These are phyloP conservation scores for Kwoniella dendrophila DNA, from an alignment of 768 basidiomycete genomes.

Conservation along the genomic window DNA sequence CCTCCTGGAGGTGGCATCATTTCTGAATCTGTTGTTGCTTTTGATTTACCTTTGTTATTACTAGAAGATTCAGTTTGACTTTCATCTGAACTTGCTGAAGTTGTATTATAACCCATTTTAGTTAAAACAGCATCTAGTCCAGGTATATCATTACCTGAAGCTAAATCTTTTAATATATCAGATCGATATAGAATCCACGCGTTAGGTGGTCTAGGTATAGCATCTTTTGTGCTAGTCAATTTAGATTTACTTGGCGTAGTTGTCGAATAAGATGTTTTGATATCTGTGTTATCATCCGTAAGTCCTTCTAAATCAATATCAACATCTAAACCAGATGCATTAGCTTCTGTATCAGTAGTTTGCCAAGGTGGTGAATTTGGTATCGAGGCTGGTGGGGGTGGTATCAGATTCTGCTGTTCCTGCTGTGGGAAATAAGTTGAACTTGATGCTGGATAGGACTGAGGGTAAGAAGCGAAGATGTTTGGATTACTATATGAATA, in stretches of 20 bases:
- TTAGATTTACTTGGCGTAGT: not conserved
- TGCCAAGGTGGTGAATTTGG: constrained; percentile 24
- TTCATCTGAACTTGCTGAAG: constrained; percentile 21
- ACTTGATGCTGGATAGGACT: constrained; percentile 12
- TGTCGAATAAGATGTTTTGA: not conserved
- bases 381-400: not conserved
- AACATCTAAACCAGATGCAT: constrained; percentile 17
- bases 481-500: constrained; percentile 13
- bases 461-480: constrained; percentile 17
- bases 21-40: constrained; percentile 37
- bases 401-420: not conserved
- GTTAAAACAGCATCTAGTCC: constrained; percentile 36
- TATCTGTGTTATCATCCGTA: not conserved
- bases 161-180: constrained; percentile 61
- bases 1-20: constrained; percentile 40
- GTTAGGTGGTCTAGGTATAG: constrained; percentile 69
- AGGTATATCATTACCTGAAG: constrained; percentile 34
- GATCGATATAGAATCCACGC: constrained; percentile 82
- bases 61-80: constrained; percentile 8
- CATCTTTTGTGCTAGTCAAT: not conserved
- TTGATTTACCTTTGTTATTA: constrained; percentile 11
- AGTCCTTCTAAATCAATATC: constrained; percentile 12
- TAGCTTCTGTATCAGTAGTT: constrained; percentile 24
- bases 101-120: constrained; percentile 17
- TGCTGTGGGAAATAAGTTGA: constrained; percentile 11